phyloP scores from a whole-genome alignment of 805 yeast genomes.

The Yarrowia keelungensis region DNA sequence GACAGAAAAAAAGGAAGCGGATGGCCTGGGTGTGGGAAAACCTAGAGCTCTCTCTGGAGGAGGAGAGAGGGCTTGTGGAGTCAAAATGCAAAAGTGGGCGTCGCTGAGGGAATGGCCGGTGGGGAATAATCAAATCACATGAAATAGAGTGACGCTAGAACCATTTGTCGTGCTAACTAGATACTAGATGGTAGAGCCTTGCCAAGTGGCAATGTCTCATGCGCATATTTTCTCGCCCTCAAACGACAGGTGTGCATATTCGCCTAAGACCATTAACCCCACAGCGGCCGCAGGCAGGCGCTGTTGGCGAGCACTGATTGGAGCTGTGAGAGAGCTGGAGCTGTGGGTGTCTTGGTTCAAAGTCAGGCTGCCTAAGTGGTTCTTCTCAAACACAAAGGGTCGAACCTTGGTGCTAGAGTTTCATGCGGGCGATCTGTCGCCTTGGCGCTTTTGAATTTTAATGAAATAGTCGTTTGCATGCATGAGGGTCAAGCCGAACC shows the following conservation, averaged over 20 bases:
- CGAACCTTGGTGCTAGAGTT: neutral
- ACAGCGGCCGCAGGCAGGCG: neutral
- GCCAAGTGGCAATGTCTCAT: neutral
- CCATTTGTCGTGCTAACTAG: too few species aligned
- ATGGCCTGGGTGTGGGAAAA: neutral
- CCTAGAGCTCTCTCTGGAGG: neutral
- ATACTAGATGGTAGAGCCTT: neutral
- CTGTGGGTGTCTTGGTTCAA: neutral
- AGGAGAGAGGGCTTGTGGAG: neutral
- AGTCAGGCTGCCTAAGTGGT: conserved; percentile 6
- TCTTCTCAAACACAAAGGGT: conserved; percentile 1
- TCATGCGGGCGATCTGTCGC: conserved; percentile 9
- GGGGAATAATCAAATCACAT: neutral
- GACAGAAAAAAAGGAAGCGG: neutral
- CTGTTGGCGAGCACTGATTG: neutral
- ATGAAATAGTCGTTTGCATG: conserved; percentile 3
- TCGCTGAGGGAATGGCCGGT: neutral
- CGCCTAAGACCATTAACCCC: conserved; percentile 14
- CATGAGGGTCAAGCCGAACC: conserved; percentile 17
- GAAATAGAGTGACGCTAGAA: neutral
- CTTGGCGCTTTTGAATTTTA: conserved; percentile 10
- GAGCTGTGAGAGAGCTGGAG: neutral
- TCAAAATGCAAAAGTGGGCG: neutral
- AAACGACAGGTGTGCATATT: neutral
- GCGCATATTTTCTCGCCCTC: neutral